Percentiles rank a stretch among this genome's conserved stretches.
Evolutionary conservation across 768 basidiomycete species (phyloP).

Genomic region (Kwoniella sp.): DNA sequence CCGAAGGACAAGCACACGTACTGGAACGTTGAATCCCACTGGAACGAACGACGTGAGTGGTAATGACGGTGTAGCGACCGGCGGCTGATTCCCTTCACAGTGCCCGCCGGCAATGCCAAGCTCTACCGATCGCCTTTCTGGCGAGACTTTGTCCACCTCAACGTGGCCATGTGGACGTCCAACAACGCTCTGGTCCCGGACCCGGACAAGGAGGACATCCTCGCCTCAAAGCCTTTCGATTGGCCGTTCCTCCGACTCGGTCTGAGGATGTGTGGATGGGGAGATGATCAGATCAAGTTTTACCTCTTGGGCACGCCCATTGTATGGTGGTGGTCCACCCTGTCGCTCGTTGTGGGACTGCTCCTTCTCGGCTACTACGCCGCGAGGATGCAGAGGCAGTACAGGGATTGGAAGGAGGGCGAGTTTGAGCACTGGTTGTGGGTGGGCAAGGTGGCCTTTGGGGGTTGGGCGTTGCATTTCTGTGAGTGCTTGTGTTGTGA

Average conservation of each 20-base stretch:
- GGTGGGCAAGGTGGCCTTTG: conserved; percentile 81
- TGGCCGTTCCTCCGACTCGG: conserved; percentile 91
- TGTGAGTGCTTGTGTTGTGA: conserved; percentile 54
- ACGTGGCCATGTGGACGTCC: conserved; percentile 99
- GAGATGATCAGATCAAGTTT: conserved; percentile 77
- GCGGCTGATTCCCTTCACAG: conserved; percentile 56
- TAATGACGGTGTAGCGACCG: no score
- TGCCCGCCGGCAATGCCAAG: conserved; percentile 76
- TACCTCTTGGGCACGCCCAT: conserved; percentile 90
- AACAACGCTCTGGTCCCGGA: conserved; percentile 97
- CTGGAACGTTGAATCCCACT: conserved; percentile 98
- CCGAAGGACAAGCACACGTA: conserved; percentile 77
- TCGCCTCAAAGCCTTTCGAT: conserved; percentile 84
- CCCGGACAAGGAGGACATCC: conserved; percentile 96
- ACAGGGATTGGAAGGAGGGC: conserved; percentile 80
- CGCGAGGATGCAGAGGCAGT: conserved; percentile 79
- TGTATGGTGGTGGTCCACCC: conserved; percentile 79
- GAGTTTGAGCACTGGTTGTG: conserved; percentile 96
- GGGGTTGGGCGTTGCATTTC: conserved; percentile 89
- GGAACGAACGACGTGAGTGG: conserved; percentile 86
- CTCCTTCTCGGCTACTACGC: conserved; percentile 63
- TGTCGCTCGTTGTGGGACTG: conserved; percentile 56
- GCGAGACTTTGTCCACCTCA: conserved; percentile 96
- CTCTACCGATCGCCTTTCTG: conserved; percentile 87
- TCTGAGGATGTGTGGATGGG: conserved; percentile 97